These are phyloP conservation scores for Aspergillus carbonarius DNA, from an alignment of 2,329 filamentous ascomycete species.

Conservation along the genomic window DNA sequence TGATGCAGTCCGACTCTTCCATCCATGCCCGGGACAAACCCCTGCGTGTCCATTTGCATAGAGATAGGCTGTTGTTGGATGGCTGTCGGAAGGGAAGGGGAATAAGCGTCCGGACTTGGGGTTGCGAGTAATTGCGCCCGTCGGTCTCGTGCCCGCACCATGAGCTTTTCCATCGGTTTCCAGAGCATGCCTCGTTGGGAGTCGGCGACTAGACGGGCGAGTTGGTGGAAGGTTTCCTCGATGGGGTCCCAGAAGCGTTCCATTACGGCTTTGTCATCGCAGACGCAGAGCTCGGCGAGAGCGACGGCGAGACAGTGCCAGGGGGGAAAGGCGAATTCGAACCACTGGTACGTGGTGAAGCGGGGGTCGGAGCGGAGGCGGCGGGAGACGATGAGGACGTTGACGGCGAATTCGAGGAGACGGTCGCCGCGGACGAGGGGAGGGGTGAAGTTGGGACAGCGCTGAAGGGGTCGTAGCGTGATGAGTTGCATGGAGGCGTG, in stretches of 20 bases:
- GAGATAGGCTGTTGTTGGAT: not conserved
- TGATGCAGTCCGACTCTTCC: not conserved
- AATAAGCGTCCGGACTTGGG: too few species aligned
- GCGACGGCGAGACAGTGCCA: conserved; percentile 36
- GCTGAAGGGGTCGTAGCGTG: conserved; percentile 28
- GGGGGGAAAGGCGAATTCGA: conserved; percentile 29
- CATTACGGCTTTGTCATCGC: conserved; percentile 19
- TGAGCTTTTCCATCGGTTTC: conserved; percentile 32
- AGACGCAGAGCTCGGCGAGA: conserved; percentile 33
- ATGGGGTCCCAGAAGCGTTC: conserved; percentile 28
- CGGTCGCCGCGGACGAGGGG: conserved; percentile 23
- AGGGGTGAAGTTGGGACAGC: conserved; percentile 23
- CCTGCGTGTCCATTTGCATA: not conserved
- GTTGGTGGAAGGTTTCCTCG: conserved; percentile 23
- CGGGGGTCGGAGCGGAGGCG: conserved; percentile 23
- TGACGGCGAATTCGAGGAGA: conserved; percentile 27
- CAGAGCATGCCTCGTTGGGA: conserved; percentile 29
- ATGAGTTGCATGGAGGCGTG: conserved; percentile 29
- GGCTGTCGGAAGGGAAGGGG: not conserved
- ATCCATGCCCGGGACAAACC: not conserved
- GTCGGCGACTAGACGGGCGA: conserved; percentile 27
- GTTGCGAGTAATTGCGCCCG: conserved; percentile 7
- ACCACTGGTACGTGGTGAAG: conserved; percentile 27
- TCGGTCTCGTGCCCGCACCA: conserved; percentile 24
- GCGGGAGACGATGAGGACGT: conserved; percentile 23